A percentile compares a stretch with the other conserved stretches of the same genome.
Conservation (phyloP, 2,329 filamentous ascomycete species). For the Paecilomyces niveus region DNA sequence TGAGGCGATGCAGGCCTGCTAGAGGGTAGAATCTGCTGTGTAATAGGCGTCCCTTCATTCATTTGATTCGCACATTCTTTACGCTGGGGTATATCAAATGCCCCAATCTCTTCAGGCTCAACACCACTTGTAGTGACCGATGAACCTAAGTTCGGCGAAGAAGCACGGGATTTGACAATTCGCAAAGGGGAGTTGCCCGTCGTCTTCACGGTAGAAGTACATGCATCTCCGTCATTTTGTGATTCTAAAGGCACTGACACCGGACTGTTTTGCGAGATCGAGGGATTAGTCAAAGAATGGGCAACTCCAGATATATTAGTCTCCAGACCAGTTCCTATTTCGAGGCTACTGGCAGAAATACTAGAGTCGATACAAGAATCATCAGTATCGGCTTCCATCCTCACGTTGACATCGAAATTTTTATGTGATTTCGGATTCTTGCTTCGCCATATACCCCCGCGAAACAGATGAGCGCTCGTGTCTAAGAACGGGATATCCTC, state of each 20-base stretch:
- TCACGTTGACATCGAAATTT: slow-evolving; percentile 31
- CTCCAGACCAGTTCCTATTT: slow-evolving; percentile 25
- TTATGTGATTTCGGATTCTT: slow-evolving; percentile 36
- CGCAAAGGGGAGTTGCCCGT: slow-evolving; percentile 42
- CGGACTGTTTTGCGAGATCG: slow-evolving; percentile 21
- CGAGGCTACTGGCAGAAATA: slow-evolving; percentile 20
- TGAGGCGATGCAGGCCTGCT: not conserved
- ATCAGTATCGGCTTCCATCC: slow-evolving; percentile 13
- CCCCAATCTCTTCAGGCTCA: not conserved
- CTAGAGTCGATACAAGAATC: slow-evolving; percentile 8
- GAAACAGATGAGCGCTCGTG: slow-evolving; percentile 67
- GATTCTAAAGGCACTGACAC: slow-evolving; percentile 17
- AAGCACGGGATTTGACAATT: slow-evolving; percentile 55
- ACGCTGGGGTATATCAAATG: not conserved
- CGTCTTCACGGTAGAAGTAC: slow-evolving; percentile 25
- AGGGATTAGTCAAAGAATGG: slow-evolving; percentile 14
- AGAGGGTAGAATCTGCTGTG: not conserved
- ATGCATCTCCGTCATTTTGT: slow-evolving; percentile 12
- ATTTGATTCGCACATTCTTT: not conserved
- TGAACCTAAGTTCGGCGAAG: slow-evolving; percentile 56
- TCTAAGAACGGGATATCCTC: slow-evolving; percentile 89
- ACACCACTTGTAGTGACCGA: slow-evolving; percentile 60
- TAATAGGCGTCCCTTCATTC: not conserved
- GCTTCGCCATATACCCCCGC: slow-evolving; percentile 73
- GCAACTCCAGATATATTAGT: slow-evolving; percentile 26